A percentile compares a stretch with the other conserved stretches of the same genome.
Evolutionary conservation across 495 filamentous ascomycete genomes (phyloP).

Genomic region (Cercophora scortea): DNA sequence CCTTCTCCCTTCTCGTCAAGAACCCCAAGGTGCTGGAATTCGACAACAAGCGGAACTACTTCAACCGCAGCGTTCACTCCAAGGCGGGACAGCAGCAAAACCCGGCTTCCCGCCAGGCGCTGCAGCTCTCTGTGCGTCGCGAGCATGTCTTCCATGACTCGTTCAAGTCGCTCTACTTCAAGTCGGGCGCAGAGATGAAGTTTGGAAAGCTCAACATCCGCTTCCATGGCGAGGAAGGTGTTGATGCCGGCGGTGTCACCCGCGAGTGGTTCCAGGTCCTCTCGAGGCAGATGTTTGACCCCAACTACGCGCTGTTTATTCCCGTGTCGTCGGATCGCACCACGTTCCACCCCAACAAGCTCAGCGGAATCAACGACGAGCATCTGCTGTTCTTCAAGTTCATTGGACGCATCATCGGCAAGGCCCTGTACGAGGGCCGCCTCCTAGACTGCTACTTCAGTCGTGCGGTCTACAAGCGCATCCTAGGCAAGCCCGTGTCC

Average conservation of each 20-base stretch:
- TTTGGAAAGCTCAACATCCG: slow-evolving; percentile 96
- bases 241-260: slow-evolving; percentile 96
- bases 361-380: slow-evolving; percentile 89
- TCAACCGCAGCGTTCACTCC: slow-evolving; percentile 83
- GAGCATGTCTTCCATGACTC: slow-evolving; percentile 98
- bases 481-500: slow-evolving; percentile 87
- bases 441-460: slow-evolving; percentile 99
- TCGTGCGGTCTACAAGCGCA: slow-evolving; percentile 94
- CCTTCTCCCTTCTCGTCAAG: slow-evolving; percentile 90
- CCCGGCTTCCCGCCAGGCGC: slow-evolving; percentile 51
- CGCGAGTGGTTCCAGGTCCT: slow-evolving; percentile 99
- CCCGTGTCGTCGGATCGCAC: slow-evolving; percentile 97
- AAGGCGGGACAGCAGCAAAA: slow-evolving; percentile 56
- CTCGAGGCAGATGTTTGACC: slow-evolving; percentile 96
- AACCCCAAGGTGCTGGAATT: slow-evolving; percentile 99
- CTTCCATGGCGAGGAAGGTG: slow-evolving; percentile 95
- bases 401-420: slow-evolving; percentile 96
- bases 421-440: slow-evolving; percentile 93
- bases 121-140: slow-evolving; percentile 84
- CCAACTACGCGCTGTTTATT: slow-evolving; percentile 92
- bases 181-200: slow-evolving; percentile 90
- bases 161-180: slow-evolving; percentile 93
- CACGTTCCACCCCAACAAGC: slow-evolving; percentile 94
- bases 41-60: slow-evolving; percentile 99
- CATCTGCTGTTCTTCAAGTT: slow-evolving; percentile 99